Base-by-base conservation (phyloP, 73 alveolate species). In the Durusdinium trenchii region DNA sequence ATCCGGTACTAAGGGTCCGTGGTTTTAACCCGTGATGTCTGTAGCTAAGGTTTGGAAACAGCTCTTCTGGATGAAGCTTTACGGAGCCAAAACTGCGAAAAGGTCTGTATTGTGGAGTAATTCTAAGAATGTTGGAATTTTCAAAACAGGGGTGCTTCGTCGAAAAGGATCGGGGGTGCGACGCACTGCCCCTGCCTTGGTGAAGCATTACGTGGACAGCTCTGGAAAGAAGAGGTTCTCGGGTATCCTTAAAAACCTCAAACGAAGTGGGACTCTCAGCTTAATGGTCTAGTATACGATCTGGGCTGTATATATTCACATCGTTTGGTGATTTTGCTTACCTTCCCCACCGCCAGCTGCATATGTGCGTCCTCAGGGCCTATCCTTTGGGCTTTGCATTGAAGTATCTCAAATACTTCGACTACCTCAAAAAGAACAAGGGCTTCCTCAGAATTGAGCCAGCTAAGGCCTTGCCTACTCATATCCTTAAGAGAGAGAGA, bases 371-470 rank as follows among this genome's bases (percentile, higher is more conserved):
- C 79, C 86, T 73, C 1, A 83, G 94, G 75, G 75, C 67, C 35
- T 83, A 83, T 38, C 94, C 94, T 6, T 10, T 83, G 76, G 94
- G 94, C 32, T 83, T 83, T 51, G 94, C 94, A 32, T 52, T 83
- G 52, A 52, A 36, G n/a, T 83, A 50, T 52, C 76, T 83, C 46
- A 47, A 52, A 6, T 3, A 30, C 42, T 51, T 83, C 16, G 76
- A 48, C 40, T 38, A n/a, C 32, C 94, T 83, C 38, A 7, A 28
- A 20, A 12, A 83, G 52, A 35, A 83, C 71, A 10, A 28, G 12
- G 38, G 86, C 47, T 60, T 6, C 12, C 57, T 76, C 38, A 43
- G 60, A 7, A 12, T n/a, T 12, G 6, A 23, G 36, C 52, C 84
- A 6, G 6, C 18, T 30, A 51, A 73, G 84, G n/a, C n/a, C n/a